These are phyloP conservation scores for Plasmopara halstedii DNA, from an alignment of 352 stramenopile species.

Conservation along the genomic window DNA sequence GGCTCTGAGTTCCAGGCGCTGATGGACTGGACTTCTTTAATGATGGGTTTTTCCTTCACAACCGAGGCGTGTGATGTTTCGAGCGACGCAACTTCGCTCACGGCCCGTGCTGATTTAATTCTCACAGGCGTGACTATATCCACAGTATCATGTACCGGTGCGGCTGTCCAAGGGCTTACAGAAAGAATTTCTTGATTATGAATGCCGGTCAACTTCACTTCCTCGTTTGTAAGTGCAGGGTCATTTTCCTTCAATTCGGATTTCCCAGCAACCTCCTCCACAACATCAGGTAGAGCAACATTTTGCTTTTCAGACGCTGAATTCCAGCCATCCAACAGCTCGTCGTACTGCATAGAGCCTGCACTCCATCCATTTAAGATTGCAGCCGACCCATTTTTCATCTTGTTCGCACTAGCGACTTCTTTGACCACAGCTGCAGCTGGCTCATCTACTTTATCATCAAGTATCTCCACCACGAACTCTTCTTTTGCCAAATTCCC, in stretches of 20 bases:
- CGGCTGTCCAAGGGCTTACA: conserved; percentile 24
- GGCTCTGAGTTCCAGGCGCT: conserved; percentile 23
- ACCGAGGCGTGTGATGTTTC: background rate
- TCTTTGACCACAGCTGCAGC: conserved; percentile 8
- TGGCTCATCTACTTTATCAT: background rate
- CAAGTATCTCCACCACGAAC: no score
- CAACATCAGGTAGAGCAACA: conserved; percentile 6
- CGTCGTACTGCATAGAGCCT: conserved; percentile 5
- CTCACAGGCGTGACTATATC: conserved; percentile 6
- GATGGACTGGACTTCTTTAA: conserved; percentile 5
- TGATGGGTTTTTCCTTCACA: conserved; percentile 1
- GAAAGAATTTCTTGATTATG: conserved; percentile 4
- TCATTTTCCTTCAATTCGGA: conserved; percentile 2
- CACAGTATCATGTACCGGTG: conserved; percentile 19
- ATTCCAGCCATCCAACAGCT: conserved; percentile 32
- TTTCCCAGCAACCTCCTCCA: conserved; percentile 11
- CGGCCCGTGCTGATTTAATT: conserved; percentile 5
- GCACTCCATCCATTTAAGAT: conserved; percentile 11
- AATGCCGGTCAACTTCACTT: background rate
- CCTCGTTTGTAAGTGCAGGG: background rate
- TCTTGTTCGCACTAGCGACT: conserved; percentile 2
- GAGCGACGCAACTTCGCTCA: background rate
- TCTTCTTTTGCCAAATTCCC: no score
- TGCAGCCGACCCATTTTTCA: conserved; percentile 5
- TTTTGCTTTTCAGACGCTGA: conserved; percentile 18